phyloP scores from a whole-genome alignment of 768 basidiomycete genomes.

The Kwoniella bestiolae region DNA sequence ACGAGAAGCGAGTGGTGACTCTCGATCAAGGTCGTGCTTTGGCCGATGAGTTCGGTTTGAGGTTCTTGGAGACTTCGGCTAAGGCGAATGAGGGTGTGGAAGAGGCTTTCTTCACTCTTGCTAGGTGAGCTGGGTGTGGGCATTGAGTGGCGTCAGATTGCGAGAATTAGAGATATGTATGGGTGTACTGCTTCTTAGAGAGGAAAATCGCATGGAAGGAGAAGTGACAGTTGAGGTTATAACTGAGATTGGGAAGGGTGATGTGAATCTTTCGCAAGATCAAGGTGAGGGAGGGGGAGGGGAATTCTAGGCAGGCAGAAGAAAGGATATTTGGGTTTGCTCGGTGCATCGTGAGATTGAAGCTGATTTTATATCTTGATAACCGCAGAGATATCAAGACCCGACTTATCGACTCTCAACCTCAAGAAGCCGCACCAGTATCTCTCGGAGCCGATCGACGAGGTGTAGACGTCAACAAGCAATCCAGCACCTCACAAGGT shows the following conservation, averaged over 20 bases:
- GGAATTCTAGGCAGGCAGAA: no score
- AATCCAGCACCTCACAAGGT: constrained; percentile 23
- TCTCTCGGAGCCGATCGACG: constrained; percentile 44
- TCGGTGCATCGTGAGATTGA: no score
- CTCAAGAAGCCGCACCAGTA: constrained; percentile 45
- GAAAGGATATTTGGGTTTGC: no score
- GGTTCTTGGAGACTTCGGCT: constrained; percentile 96
- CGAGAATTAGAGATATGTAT: no score
- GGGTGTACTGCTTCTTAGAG: no score
- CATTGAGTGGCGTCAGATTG: no score
- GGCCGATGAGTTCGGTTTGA: constrained; percentile 90
- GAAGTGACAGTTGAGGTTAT: no score
- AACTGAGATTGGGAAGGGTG: no score
- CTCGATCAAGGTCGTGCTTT: constrained; percentile 90
- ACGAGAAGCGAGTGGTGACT: constrained; percentile 89
- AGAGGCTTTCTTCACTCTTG: constrained; percentile 96
- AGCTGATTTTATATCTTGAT: background rate
- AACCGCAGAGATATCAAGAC: constrained; percentile 90
- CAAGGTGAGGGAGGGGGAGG: no score
- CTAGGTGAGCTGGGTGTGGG: constrained; percentile 71
- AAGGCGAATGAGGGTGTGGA: constrained; percentile 98
- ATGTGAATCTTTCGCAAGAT: no score
- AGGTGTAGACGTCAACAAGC: constrained; percentile 50
- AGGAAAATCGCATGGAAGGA: no score
- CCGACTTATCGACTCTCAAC: constrained; percentile 84